A percentile compares a stretch with the other conserved stretches of the same genome.
Conservation (phyloP, 331 rosid genomes). For the Rhamnella rubrinervis region DNA sequence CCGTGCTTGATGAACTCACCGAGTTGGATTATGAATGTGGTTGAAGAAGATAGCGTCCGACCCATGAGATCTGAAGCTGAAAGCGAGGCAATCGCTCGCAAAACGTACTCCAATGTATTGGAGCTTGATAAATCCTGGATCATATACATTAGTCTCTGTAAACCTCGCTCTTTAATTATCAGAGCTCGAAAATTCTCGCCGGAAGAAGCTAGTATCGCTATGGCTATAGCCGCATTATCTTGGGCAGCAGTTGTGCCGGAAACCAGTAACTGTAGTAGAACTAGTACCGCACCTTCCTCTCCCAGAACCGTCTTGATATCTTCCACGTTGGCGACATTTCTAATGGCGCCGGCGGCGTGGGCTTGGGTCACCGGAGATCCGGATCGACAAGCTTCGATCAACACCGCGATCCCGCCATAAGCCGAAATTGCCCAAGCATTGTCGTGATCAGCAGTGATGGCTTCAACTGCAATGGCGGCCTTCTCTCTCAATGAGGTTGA, state of each 20-base stretch:
- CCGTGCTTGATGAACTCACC: constrained; percentile 51
- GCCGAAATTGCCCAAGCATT: constrained; percentile 60
- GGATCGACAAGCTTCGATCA: constrained; percentile 53
- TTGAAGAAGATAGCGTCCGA: constrained; percentile 41
- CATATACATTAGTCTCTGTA: constrained; percentile 49
- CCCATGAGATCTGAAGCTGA: constrained; percentile 38
- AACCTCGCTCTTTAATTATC: constrained; percentile 43
- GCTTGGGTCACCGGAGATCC: constrained; percentile 39
- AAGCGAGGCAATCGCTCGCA: constrained; percentile 40
- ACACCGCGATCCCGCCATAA: constrained; percentile 43
- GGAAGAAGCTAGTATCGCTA: constrained; percentile 43
- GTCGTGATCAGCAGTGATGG: constrained; percentile 45
- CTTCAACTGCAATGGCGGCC: constrained; percentile 47
- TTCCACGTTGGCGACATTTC: constrained; percentile 41
- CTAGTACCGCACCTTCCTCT: constrained; percentile 55
- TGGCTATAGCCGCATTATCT: constrained; percentile 40
- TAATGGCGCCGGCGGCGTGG: constrained; percentile 45
- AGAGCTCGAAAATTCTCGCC: constrained; percentile 47
- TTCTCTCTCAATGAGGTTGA: constrained; percentile 36
- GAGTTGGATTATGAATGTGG: constrained; percentile 37
- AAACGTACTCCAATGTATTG: constrained; percentile 37
- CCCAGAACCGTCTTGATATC: constrained; percentile 37
- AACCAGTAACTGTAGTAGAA: constrained; percentile 39
- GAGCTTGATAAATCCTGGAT: constrained; percentile 40
- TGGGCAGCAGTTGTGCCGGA: constrained; percentile 38